Evolutionary conservation across 2,329 filamentous ascomycete genomes (phyloP).

Genomic region (Trichoderma afroharzianum): DNA sequence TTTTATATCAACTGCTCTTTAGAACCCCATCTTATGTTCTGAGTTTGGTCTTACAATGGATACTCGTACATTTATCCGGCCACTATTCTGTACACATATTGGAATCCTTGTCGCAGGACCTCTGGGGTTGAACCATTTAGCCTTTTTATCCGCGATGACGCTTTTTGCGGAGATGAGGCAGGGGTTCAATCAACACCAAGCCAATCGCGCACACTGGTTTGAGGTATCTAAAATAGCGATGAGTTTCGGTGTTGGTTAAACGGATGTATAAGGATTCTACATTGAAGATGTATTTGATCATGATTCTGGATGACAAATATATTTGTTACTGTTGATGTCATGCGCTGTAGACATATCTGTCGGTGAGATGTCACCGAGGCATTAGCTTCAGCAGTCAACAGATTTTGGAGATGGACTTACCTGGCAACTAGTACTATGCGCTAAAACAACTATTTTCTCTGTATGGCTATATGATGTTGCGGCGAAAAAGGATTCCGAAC

Average conservation of each 20-base stretch:
- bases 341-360: not conserved
- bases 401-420: not conserved
- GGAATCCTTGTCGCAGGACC: not conserved
- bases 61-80: constrained; percentile 2
- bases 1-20: not conserved
- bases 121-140: not conserved
- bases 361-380: not conserved
- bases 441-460: not conserved
- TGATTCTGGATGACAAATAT: not conserved
- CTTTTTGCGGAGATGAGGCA: not conserved
- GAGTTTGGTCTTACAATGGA: not conserved
- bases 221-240: not conserved
- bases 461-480: not conserved
- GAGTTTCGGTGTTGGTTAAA: not conserved
- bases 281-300: not conserved
- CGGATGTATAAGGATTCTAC: not conserved
- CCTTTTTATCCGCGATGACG: constrained; percentile 9
- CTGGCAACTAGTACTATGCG: not conserved
- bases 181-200: not conserved
- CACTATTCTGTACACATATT: not conserved
- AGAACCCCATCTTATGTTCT: not conserved
- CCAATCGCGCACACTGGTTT: not conserved
- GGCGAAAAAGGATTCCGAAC: not conserved
- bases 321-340: not conserved
- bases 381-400: not conserved